A percentile compares a stretch with the other conserved stretches of the same genome.
phyloP scores from a whole-genome alignment of 805 yeast species.

The Cephaloascus fragrans region DNA sequence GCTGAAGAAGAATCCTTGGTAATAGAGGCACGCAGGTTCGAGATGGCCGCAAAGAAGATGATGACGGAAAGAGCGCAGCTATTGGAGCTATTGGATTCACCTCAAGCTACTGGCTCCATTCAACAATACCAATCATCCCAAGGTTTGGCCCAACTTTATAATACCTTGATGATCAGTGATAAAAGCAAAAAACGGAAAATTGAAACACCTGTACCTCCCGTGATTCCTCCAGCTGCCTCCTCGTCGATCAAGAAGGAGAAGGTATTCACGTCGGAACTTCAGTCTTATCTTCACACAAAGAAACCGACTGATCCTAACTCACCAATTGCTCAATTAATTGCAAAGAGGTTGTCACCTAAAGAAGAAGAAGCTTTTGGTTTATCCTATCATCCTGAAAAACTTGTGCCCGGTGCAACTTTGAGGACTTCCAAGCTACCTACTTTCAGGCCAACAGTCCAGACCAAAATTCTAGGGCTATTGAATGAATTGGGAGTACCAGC shows the following conservation, averaged over 20 bases:
- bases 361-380: conserved; percentile 85
- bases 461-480: conserved; percentile 48
- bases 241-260: conserved; percentile 34
- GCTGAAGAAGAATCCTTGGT: conserved; percentile 96
- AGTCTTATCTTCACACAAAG: conserved; percentile 13
- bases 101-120: conserved; percentile 66
- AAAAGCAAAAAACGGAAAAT: conserved; percentile 48
- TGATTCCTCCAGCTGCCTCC: conserved; percentile 46
- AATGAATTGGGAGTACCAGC: conserved; percentile 74
- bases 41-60: conserved; percentile 85
- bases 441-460: conserved; percentile 67
- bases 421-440: conserved; percentile 74
- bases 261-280: conserved; percentile 33
- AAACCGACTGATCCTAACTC: conserved; percentile 17
- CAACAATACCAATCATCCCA: conserved; percentile 75
- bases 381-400: conserved; percentile 62
- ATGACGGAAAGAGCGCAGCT: conserved; percentile 73
- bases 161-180: conserved; percentile 63
- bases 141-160: conserved; percentile 81
- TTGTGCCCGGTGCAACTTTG: conserved; percentile 72
- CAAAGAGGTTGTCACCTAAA: conserved; percentile 53
- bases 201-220: conserved; percentile 48
- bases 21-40: conserved; percentile 87
- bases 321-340: conserved; percentile 30
- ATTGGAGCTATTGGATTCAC: conserved; percentile 75